phyloP scores from a whole-genome alignment of 257 asterid species.

The Jaltomata sinuosa region DNA sequence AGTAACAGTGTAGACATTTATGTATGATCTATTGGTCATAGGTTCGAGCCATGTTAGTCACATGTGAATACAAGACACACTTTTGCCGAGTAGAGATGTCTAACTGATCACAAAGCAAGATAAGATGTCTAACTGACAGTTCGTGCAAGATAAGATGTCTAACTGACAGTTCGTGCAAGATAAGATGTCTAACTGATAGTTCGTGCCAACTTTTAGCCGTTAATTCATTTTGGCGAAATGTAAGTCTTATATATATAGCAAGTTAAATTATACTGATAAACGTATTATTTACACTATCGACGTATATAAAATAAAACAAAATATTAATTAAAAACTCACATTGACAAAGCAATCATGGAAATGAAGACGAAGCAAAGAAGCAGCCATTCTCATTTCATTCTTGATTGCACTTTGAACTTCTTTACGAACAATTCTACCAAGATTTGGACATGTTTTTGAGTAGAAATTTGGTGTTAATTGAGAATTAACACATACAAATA shows the following conservation, averaged over 20 bases:
- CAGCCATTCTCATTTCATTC: slow-evolving; percentile 80
- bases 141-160: background rate
- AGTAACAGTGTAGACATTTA: background rate
- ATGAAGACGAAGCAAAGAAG: slow-evolving; percentile 71
- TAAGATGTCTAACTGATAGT: no score
- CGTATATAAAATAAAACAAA: background rate
- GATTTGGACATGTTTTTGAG: slow-evolving; percentile 43
- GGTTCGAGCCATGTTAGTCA: background rate
- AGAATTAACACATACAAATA: slow-evolving; percentile 34
- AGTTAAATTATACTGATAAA: background rate
- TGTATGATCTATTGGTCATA: background rate
- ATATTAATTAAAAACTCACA: slow-evolving; percentile 25
- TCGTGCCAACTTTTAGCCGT: background rate
- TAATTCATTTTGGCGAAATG: background rate
- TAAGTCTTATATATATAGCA: background rate
- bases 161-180: no score
- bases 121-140: no score
- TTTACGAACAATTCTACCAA: slow-evolving; percentile 34
- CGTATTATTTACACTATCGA: background rate
- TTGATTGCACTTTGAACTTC: slow-evolving; percentile 51
- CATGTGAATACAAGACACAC: background rate
- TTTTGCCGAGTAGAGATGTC: background rate
- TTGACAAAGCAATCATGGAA: slow-evolving; percentile 81
- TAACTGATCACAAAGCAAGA: no score
- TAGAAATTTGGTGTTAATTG: slow-evolving; percentile 49